phyloP scores from a whole-genome alignment of 306 rosid species.

The Dalbergia cochinchinensis region DNA sequence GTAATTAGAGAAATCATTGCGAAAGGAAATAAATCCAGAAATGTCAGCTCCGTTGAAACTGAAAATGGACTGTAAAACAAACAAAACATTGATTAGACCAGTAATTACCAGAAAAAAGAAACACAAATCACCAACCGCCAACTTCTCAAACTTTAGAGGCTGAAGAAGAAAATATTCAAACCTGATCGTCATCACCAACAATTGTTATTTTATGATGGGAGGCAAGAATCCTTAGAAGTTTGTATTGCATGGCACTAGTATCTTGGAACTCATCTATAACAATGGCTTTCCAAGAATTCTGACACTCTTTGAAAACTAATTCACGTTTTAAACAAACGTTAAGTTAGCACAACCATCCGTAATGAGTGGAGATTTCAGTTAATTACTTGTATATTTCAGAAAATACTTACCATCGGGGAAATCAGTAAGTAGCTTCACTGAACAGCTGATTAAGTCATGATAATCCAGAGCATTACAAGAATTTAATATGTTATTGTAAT shows the following conservation, averaged over 20 bases:
- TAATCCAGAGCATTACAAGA: constrained; percentile 95
- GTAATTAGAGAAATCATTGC: constrained; percentile 79
- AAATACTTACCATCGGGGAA: constrained; percentile 81
- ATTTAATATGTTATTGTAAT: constrained; percentile 76
- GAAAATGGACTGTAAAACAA: constrained; percentile 84
- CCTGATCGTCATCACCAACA: constrained; percentile 99
- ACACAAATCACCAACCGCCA: background rate
- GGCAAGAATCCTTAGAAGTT: constrained; percentile 71
- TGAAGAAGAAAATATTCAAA: constrained; percentile 37
- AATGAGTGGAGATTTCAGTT: constrained; percentile 33
- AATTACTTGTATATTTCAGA: constrained; percentile 20
- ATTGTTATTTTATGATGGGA: constrained; percentile 80
- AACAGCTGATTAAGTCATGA: constrained; percentile 92
- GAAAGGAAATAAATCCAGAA: constrained; percentile 90
- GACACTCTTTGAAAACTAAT: constrained; percentile 80
- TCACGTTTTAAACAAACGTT: constrained; percentile 39
- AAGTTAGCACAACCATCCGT: constrained; percentile 53
- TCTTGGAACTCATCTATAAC: constrained; percentile 98
- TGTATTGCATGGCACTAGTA: constrained; percentile 95
- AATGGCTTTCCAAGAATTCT: constrained; percentile 82
- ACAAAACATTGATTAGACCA: constrained; percentile 39
- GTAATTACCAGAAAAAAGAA: background rate
- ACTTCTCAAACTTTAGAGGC: constrained; percentile 15
- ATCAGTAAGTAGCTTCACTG: constrained; percentile 83
- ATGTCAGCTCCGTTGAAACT: constrained; percentile 96